Evolutionary conservation across 441 rosid genomes (phyloP), one percentile per base, ranked within the genome.

Genomic region (Aleurites moluccanus): DNA sequence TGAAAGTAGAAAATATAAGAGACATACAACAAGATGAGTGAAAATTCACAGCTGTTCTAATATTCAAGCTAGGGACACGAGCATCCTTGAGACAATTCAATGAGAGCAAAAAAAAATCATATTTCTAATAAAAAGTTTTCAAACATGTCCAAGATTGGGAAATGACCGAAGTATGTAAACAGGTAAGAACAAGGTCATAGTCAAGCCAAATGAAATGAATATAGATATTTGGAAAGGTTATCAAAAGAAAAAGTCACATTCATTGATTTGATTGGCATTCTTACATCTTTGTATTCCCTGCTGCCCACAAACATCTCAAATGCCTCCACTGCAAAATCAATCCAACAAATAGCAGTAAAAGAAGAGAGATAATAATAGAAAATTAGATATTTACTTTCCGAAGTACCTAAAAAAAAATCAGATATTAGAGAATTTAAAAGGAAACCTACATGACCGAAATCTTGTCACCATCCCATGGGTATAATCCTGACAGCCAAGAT

Each of bases 391-490:
- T n/a, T 38, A 38, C 7, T 38, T 38, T 38, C 40, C 40, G 1
- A 38, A 38, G 40, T 38, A 38, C 8, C 56, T 18, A 6, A 16
- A 18, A 20, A 52, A 38, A 52, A 64, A 69, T 66, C 61, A 82
- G 52, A 63, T 44, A 40, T 27, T n/a, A 63, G 13, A 69, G 42
- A 73, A 67, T n/a, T 47, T 49, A 53, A 49, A 60, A 67, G 74
- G 64, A 18, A 70, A 81, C 87, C 70, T 73, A 91, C 98, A 35
- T 23, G 99, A 90, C 49, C 94, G 91, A 74, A 93, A 90, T 78
- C 97, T 85, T 79, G 86, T 89, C 69, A 88, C 86, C 18, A 85
- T 75, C 16, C 85, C 97, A 81, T 95, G 93, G 55, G 98, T 88
- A 79, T 84, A 92, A 56, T 87, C 88, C 84, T 81, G 80, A 78